Evolutionary conservation across 371 early-diverging fungal species (phyloP), one percentile per base, ranked within the genome.

Genomic region (Mucor lusitanicus): DNA sequence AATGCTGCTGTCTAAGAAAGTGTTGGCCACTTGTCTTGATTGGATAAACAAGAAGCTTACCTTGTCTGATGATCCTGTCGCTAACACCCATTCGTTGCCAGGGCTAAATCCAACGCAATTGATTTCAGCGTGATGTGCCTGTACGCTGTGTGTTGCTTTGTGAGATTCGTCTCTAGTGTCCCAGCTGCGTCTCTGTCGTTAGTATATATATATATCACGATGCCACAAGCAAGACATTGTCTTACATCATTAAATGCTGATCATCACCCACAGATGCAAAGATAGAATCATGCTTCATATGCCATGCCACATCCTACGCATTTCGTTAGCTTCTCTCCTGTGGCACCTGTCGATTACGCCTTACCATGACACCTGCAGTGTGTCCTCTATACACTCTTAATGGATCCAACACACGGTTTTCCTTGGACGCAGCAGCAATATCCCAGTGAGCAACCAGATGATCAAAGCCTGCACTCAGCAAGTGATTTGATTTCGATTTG

Each of bases 211-310:
- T 0, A 19, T 27, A 5, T 30, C 30, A 0, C 6, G n/a, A n/a
- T n/a, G n/a, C n/a, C n/a, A n/a, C 30, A 30, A 6, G 30, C 30
- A 3, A 2, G 30, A 30, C 30, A 6, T 30, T 28, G 30, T 15
- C 89, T 72, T 87, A 94, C 92, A 99, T 88, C 72, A 97, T 81
- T 42, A 99, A 77, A 69, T 91, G 89, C 57, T 88, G 91, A 78
- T 99, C 99, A 76, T 98, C 98, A 37, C 98, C 98, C 25, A 98
- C 99, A 17, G 97, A 96, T 3, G 93, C 97, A 80, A 99, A 98
- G 35, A 97, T 78, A 46, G 88, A 83, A 21, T 92, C 90, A 77
- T 91, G 87, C 68, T 87, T 79, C 56, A 85, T 78, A 79, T 95
- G 92, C 97, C 97, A 99, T 23, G 94, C 91, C 53, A 98, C 92